phyloP scores from a whole-genome alignment of 495 filamentous ascomycete species.

The Penicillium daleae region DNA sequence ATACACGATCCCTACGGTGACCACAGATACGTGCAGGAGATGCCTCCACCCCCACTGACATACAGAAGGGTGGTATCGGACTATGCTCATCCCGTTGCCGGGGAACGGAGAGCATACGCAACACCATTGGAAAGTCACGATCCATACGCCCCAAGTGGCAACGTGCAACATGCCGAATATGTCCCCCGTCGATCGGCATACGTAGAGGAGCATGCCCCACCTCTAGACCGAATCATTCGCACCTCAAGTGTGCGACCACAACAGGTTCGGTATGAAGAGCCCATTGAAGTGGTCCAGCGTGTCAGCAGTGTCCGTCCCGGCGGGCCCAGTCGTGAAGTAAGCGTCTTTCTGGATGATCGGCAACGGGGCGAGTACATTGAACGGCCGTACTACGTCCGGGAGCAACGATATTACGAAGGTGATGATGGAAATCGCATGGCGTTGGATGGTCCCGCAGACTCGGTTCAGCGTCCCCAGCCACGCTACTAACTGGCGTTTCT shows the following conservation, averaged over 20 bases:
- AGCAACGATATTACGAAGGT: constrained; percentile 45
- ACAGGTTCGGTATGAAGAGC: constrained; percentile 57
- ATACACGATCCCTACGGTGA: constrained; percentile 47
- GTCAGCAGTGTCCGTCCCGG: constrained; percentile 56
- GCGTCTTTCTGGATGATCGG: constrained; percentile 46
- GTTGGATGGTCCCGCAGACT: constrained; percentile 34
- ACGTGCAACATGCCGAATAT: constrained; percentile 51
- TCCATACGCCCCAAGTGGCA: constrained; percentile 40
- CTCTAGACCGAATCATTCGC: constrained; percentile 59
- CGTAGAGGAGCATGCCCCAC: constrained; percentile 48
- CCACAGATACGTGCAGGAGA: constrained; percentile 51
- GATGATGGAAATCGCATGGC: constrained; percentile 38
- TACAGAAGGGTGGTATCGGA: constrained; percentile 49
- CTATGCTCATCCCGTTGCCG: constrained; percentile 40
- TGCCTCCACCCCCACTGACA: constrained; percentile 44
- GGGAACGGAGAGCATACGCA: constrained; percentile 39
- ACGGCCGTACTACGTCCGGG: constrained; percentile 45
- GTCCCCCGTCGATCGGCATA: constrained; percentile 39
- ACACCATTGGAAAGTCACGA: constrained; percentile 41
- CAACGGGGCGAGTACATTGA: constrained; percentile 48
- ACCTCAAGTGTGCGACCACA: constrained; percentile 62
- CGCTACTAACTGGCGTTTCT: constrained; percentile 26
- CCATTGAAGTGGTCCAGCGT: constrained; percentile 49
- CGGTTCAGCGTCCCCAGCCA: constrained; percentile 37
- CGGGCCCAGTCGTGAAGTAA: constrained; percentile 38